Percentiles rank a stretch among this genome's conserved stretches.
Conservation (phyloP, 345 rosid genomes). For the Theobroma cacao region DNA sequence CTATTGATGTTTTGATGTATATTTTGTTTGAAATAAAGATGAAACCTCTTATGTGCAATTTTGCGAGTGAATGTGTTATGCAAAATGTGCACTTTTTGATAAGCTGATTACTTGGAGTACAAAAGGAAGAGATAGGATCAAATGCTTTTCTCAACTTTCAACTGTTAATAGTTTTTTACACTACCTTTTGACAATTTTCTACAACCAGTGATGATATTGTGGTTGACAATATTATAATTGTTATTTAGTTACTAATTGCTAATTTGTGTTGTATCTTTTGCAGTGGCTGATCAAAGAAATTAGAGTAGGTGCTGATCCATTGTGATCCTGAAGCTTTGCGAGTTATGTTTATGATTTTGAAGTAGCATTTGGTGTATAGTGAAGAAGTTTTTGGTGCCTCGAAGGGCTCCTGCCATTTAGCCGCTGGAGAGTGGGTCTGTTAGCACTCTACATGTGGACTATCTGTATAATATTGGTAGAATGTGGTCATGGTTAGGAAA, state of each 20-base stretch:
- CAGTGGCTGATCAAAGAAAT: constrained; percentile 22
- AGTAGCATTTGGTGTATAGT: constrained; percentile 34
- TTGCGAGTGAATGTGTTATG: background rate
- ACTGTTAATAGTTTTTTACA: background rate
- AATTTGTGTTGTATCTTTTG: background rate
- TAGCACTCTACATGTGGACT: constrained; percentile 15
- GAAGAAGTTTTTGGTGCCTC: constrained; percentile 8
- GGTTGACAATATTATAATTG: background rate
- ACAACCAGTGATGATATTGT: background rate
- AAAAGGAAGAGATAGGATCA: background rate
- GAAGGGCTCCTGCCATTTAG: constrained; percentile 5
- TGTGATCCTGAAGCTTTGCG: constrained; percentile 18
- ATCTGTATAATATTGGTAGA: constrained; percentile 43
- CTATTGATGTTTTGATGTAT: background rate
- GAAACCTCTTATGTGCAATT: background rate
- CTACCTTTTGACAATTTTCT: background rate
- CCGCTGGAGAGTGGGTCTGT: constrained; percentile 11
- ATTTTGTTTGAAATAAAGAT: background rate
- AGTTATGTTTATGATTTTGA: constrained; percentile 13
- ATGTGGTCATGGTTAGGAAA: constrained; percentile 29
- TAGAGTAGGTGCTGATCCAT: constrained; percentile 31
- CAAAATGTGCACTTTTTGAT: background rate
- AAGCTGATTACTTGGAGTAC: background rate
- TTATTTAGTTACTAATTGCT: background rate
- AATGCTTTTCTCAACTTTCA: background rate